Evolutionary conservation across 305 asterid species (phyloP), one percentile per base, ranked within the genome.

Genomic region (Lippia alba): DNA sequence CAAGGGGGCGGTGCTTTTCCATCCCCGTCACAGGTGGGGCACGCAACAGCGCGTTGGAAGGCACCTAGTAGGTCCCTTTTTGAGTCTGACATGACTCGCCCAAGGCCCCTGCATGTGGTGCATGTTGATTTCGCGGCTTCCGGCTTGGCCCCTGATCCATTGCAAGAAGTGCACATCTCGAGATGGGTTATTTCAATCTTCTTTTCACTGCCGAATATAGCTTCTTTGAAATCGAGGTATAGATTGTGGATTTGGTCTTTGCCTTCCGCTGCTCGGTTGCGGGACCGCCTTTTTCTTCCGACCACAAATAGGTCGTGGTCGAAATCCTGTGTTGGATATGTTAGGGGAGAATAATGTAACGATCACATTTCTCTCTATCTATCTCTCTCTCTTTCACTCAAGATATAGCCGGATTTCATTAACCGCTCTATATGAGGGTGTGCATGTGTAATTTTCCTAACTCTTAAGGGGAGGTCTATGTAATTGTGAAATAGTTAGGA

Each of bases 41-140:
- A 94, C 4, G 98, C 83, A 88, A 85, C 84, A 64, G 92, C 96
- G 75, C 90, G 99, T 77, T 92, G 99, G 89, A 92, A 88, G 65
- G 92, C 94, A 6, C 99, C 99, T 0, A 94, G 88, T 5, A 97
- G 99, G 61, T 97, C 91, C 80, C 97, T 74, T 5, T 96, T 91
- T 0, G 98, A 86, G 6, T 5, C 9, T 8, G 93, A 76, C 62
- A 94, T 84, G 24, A 94, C 99, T 77, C 92, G 97, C 53, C 99
- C 99, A 78, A 88, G 98, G 19, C 99, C 98, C 8, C 97, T 94
- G 56, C 99, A 94, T 14, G 97, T 84, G 80, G 67, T 75, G 67
- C 99, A 91, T 34, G 68, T 89, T 4, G 97, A 74, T 1, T 96
- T 45, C 67, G 74, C 83, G 4, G 97, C 85, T 64, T 97, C 99